Evolutionary conservation across 495 filamentous ascomycete genomes (phyloP), one percentile per base, ranked within the genome.

Genomic region (Pseudotulostoma volvatum): DNA sequence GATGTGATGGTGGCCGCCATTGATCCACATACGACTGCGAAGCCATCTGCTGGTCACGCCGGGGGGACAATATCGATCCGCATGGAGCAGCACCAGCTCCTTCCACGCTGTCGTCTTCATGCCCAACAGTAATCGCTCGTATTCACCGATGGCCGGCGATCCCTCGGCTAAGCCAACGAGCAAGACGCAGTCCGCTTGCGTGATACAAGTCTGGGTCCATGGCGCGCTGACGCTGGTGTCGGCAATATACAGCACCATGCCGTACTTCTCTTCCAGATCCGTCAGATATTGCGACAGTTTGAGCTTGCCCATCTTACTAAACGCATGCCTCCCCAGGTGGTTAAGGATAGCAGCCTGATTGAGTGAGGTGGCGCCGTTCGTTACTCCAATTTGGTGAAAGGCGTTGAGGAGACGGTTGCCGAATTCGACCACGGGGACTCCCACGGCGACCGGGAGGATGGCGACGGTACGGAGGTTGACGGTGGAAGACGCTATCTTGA

Each of bases 201-300:
- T 74, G 46, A 97, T 95, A 50, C 90, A 97, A 1, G 90, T 96
- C 54, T 95, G 87, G 2, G 90, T 97, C 90, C 90, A 97, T 7
- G 90, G 90, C 0, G 92, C 75, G 51, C 92, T 93, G 40, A 95
- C 85, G 42, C 77, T 92, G 19, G 88, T 96, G 50, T 96, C 90
- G n/a, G 88, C 90, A 38, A 97, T 83, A 52, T 97, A 97, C 9
- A 97, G 59, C 3, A 97, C 85, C 49, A 96, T 74, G 1, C 92
- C 84, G 48, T 92, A 97, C 50, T 93, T 93, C 58, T 97, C 90
- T 57, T 97, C 90, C 8, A 97, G 65, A 50, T 97, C 90, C 7
- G 92, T 92, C 21, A 97, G 71, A 51, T 97, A 95, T 42, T 96
- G 90, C 9, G 90, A 82, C 11, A 97, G 64, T 57, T 94, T 96